Evolutionary conservation across 805 yeast species (phyloP), one percentile per base, ranked within the genome.

Genomic region (Saccharomycopsis fibuligera): DNA sequence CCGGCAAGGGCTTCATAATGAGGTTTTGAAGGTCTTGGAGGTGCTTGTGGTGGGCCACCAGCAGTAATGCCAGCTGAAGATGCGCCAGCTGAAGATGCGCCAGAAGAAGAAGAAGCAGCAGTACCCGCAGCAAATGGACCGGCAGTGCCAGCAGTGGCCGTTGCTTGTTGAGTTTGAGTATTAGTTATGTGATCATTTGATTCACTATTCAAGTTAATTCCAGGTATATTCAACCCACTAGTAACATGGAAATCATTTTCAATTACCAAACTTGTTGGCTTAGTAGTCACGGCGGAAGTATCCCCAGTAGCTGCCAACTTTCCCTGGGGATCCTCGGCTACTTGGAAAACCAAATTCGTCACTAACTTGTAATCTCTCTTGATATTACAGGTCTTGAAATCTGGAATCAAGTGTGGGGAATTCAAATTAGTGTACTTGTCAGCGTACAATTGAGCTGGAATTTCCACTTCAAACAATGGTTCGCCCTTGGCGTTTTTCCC

Each of bases 311-410:
- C 31, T 8, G 31, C 31, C 10, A 12, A 8, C 8, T 8, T 12
- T 8, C 10, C 31, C 10, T 8, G 12, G 10, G 12, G 12, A 12
- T 12, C 12, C 6, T 33, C 37, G 16, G 31, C 38, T 36, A 45
- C 19, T 25, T 25, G 19, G 16, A 45, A 12, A 5, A 6, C 27
- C 3, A 46, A 12, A 12, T 41, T 24, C 2, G 35, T n/a, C 5
- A 25, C 21, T 21, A 50, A 39, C 6, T 10, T 37, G 36, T 50
- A 50, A 17, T 48, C 44, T 14, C 48, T 24, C 41, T 50, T 50
- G 14, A 43, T 21, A 25, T 50, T 50, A 24, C 54, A 50, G 5
- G 51, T 47, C 24, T 37, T 50, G 45, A 48, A 50, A 33, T 6
- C n/a, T 8, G 37, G 37, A 6, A n/a, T 16, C 37, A 33, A 22